phyloP scores from a whole-genome alignment of 805 yeast genomes.

The Kuraishia capsulata region DNA sequence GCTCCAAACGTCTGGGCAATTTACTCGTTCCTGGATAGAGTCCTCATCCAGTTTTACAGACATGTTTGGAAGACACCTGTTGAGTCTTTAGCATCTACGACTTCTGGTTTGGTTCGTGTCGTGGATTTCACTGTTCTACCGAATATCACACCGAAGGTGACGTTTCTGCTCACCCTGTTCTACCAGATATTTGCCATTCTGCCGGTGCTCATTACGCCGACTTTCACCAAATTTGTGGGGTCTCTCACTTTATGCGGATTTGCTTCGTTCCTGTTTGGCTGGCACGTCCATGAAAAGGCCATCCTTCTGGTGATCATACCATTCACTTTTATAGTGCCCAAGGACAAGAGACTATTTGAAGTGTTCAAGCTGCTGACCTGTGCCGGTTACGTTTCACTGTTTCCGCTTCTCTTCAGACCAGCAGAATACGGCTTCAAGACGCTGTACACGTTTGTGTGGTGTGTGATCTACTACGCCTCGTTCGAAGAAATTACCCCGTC shows the following conservation, averaged over 20 bases:
- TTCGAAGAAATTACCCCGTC: slow-evolving; percentile 56
- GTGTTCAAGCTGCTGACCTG: slow-evolving; percentile 65
- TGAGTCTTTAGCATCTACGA: slow-evolving; percentile 18
- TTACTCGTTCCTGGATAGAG: slow-evolving; percentile 74
- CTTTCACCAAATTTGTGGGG: slow-evolving; percentile 72
- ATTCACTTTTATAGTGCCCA: slow-evolving; percentile 62
- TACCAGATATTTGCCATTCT: slow-evolving; percentile 72
- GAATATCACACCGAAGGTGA: slow-evolving; percentile 63
- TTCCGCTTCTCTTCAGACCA: slow-evolving; percentile 77
- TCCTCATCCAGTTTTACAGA: slow-evolving; percentile 40
- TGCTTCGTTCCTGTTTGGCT: slow-evolving; percentile 88
- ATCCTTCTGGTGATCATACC: slow-evolving; percentile 86
- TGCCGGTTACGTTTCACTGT: slow-evolving; percentile 79
- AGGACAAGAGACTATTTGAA: slow-evolving; percentile 62
- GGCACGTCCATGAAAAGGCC: slow-evolving; percentile 99
- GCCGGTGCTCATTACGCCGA: slow-evolving; percentile 65
- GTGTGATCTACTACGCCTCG: slow-evolving; percentile 63
- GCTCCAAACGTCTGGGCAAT: slow-evolving; percentile 98
- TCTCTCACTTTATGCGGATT: slow-evolving; percentile 83
- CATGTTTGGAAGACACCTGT: slow-evolving; percentile 18
- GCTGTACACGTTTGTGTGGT: slow-evolving; percentile 77
- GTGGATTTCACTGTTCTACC: slow-evolving; percentile 77
- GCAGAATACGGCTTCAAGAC: slow-evolving; percentile 75
- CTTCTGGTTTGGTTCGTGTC: slow-evolving; percentile 90
- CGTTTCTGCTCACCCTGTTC: slow-evolving; percentile 75